Base-by-base conservation (phyloP, 2,329 filamentous ascomycete species). In the Rhinocladiella similis region DNA sequence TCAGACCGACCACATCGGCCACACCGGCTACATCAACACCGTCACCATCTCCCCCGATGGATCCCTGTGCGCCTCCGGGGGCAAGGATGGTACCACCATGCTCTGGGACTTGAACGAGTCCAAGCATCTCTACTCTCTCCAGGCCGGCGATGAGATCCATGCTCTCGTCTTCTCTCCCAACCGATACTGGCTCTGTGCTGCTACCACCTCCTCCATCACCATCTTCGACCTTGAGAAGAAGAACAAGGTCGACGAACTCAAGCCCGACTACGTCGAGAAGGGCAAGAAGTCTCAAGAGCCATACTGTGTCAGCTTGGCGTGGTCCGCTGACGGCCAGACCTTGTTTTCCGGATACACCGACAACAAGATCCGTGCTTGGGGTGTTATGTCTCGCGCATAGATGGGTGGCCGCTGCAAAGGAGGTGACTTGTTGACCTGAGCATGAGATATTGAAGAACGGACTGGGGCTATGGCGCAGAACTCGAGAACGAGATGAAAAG, bases 201-300 rank as follows among this genome's bases (percentile, higher is more conserved):
- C 94, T 76, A 99, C 94, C 65, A 85, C 91, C 75, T 90, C 86
- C 82, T 91, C 87, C 86, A 97, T 99, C 86, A 97, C 97, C 86
- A 97, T 99, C 86, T 99, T 99, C 83, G 94, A 99, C 76, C 87
- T 99, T 70, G 94, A 99, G 91, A 99, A 99, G 92, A 99, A 99
- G 92, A 95, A 88, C 89, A 97, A 64, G 54, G 62, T 64, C 41
- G 62, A 64, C 22, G 94, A 97, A 87, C 88, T 99, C 79, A 97
- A 96, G 89, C 93, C 93, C 69, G 94, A 99, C 79, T 96, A 94
- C 84, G 84, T 91, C 75, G 85, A 91, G 76, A 88, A 91, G 76
- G 90, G 92, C 83, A 96, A 96, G 91, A 97, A 97, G 91, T 91
- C 88, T 87, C 87, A 92, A 76, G 93, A 97, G 81, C 94, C 94